Base-by-base conservation (phyloP, 2,329 filamentous ascomycete species). In the Fusarium irregulare region DNA sequence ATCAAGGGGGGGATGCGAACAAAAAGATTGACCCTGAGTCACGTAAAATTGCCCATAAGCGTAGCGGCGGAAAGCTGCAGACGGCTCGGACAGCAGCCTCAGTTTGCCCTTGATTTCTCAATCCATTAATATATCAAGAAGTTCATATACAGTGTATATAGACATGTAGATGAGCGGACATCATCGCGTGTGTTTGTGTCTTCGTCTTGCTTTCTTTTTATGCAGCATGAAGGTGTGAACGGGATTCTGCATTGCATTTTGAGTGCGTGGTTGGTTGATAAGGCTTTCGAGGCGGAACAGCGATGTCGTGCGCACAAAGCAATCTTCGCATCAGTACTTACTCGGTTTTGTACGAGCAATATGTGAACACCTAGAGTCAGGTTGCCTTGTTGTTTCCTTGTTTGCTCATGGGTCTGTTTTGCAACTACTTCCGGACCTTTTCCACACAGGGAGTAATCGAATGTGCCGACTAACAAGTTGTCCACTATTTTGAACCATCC, bases 11-110 rank as follows among this genome's bases (percentile, higher is more conserved):
- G 42, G 11, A 7, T 32, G 27, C 27, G 18, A 21, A 41, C 34
- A 14, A 37, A 11, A 27, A 34, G 28, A 10, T 20, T 41, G 21
- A 13, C 13, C 20, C 6, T 9, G 4, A 7, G 20, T n/a, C 14
- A 54, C 6, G 20, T 4, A 9, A 18, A 28, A 11, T 27, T 21
- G 21, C 14, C 30, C 9, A n/a, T 30, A 16, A 18, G 37, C 27
- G 40, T 30, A 27, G 46, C 44, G 30, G 28, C 51, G 57, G 57
- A 44, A 58, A 14, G 42, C 42, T 49, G 57, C 64, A 67, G 32
- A 58, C 14, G 16, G 37, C 37, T 57, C 10, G 34, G 34, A n/a
- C 18, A 37, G 34, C 34, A 37, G 34, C 18, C 42, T 44, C 41
- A 12, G 42, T 21, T 48, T 53, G 7, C n/a, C 18, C 21, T 46